Percentiles rank a stretch among this genome's conserved stretches.
These are phyloP conservation scores for Croton laevigatus DNA, from an alignment of 441 rosid species.

Conservation along the genomic window DNA sequence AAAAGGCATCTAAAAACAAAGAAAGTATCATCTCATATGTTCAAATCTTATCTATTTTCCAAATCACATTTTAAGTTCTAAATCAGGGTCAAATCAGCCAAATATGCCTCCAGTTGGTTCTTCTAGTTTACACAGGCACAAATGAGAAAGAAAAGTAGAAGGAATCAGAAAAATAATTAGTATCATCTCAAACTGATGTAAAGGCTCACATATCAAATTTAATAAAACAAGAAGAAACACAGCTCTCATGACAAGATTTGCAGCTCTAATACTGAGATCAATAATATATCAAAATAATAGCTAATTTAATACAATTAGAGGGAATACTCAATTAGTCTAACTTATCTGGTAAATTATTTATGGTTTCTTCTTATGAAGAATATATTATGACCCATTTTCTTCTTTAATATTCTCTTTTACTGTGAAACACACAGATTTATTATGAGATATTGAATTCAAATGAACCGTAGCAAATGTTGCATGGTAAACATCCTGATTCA, in stretches of 20 bases:
- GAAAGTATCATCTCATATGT: background rate
- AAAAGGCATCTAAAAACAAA: background rate
- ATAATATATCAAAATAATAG: background rate
- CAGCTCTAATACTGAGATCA: background rate
- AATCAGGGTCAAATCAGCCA: background rate
- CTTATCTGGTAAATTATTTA: background rate
- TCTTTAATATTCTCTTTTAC: background rate
- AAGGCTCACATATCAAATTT: background rate
- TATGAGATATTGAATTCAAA: background rate
- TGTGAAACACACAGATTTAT: background rate
- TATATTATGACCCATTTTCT: background rate
- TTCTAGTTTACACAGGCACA: background rate
- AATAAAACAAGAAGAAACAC: slow-evolving; percentile 1
- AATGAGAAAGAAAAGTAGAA: background rate
- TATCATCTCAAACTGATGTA: background rate
- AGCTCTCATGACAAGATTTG: background rate
- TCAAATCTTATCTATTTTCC: background rate
- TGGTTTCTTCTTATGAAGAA: background rate
- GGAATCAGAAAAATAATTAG: background rate
- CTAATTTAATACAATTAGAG: background rate
- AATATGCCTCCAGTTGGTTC: too few relatives aligned
- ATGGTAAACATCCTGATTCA: background rate
- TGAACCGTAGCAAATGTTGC: background rate
- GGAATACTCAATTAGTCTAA: background rate
- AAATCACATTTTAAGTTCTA: background rate